Conservation (phyloP, 2,329 filamentous ascomycete genomes). For the Penicillium sp. region DNA sequence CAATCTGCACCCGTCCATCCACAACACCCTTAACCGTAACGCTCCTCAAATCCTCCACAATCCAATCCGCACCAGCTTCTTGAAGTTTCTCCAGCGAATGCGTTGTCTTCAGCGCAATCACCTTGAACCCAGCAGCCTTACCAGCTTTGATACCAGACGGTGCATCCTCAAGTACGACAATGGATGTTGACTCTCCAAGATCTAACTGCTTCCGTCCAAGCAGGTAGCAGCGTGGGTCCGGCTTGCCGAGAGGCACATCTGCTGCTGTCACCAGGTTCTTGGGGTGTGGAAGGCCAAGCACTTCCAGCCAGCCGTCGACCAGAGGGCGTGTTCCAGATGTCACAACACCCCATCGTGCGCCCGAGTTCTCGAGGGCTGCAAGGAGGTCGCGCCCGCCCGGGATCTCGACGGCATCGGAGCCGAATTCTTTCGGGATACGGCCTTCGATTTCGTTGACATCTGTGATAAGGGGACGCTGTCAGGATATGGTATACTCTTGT, state of each 20-base stretch:
- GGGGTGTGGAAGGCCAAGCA: conserved; percentile 64
- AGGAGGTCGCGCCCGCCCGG: conserved; percentile 76
- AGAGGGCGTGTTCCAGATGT: conserved; percentile 66
- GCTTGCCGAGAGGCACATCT: conserved; percentile 73
- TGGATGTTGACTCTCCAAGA: conserved; percentile 46
- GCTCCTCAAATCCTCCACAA: conserved; percentile 75
- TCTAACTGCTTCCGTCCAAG: conserved; percentile 65
- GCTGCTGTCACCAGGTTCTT: conserved; percentile 70
- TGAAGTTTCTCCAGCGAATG: conserved; percentile 71
- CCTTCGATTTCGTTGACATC: conserved; percentile 79
- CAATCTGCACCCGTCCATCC: conserved; percentile 62
- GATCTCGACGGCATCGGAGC: conserved; percentile 77
- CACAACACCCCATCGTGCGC: conserved; percentile 81
- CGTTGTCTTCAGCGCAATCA: conserved; percentile 81
- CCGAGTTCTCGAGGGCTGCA: conserved; percentile 59
- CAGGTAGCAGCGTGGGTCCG: conserved; percentile 71
- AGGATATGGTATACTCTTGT: not conserved
- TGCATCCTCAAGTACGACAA: conserved; percentile 85
- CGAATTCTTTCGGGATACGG: conserved; percentile 72
- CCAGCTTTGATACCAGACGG: conserved; percentile 81
- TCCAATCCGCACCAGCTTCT: conserved; percentile 80
- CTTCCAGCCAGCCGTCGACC: conserved; percentile 69
- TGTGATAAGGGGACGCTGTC: conserved; percentile 38
- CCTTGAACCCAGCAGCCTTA: conserved; percentile 80
- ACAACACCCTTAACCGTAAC: conserved; percentile 61